These are phyloP conservation scores for Neotropicomus parvogracilis DNA, from an alignment of 1,284 basidiomycete genomes.

Conservation along the genomic window DNA sequence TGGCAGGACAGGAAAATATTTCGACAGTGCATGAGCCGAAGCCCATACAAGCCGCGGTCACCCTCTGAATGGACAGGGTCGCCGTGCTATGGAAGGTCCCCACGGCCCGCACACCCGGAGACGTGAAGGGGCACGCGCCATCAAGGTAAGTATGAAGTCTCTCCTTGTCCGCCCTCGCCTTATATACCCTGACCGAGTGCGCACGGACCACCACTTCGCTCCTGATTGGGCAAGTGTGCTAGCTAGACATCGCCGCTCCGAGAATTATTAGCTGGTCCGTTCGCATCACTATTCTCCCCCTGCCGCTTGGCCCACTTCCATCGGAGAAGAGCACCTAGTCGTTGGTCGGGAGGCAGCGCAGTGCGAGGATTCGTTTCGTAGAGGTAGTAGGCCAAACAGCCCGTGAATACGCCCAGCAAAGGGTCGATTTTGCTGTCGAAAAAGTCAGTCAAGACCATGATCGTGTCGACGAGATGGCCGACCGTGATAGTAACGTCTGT, in stretches of 20 bases:
- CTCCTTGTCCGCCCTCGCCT: rapidly evolving
- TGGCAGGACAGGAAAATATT: conserved; percentile 10
- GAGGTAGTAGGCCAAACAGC: conserved; percentile 77
- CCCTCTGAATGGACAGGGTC: conserved; percentile 42
- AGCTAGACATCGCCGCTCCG: no score
- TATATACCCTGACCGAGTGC: background rate
- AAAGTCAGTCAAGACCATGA: conserved; percentile 1
- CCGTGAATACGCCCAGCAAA: conserved; percentile 77
- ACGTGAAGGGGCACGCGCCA: conserved; percentile 36
- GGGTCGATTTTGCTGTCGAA: conserved; percentile 60
- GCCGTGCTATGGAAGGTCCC: conserved; percentile 49
- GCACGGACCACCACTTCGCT: conserved; percentile 9
- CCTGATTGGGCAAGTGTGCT: no score
- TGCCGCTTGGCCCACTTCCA: conserved; percentile 62
- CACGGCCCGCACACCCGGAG: conserved; percentile 41
- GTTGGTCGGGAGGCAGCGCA: conserved; percentile 62
- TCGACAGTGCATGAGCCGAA: conserved; percentile 35
- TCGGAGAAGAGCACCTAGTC: conserved; percentile 53
- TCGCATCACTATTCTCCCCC: no score
- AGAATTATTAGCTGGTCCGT: no score
- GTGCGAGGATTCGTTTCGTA: conserved; percentile 83
- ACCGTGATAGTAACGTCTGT: conserved; percentile 51
- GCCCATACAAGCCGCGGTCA: conserved; percentile 30
- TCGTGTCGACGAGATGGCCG: conserved; percentile 15
- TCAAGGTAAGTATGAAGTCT: conserved; percentile 36